A percentile compares a stretch with the other conserved stretches of the same genome.
These are phyloP conservation scores for Aspergillus oerlinghausenensis DNA, from an alignment of 2,329 filamentous ascomycete species.

Conservation along the genomic window DNA sequence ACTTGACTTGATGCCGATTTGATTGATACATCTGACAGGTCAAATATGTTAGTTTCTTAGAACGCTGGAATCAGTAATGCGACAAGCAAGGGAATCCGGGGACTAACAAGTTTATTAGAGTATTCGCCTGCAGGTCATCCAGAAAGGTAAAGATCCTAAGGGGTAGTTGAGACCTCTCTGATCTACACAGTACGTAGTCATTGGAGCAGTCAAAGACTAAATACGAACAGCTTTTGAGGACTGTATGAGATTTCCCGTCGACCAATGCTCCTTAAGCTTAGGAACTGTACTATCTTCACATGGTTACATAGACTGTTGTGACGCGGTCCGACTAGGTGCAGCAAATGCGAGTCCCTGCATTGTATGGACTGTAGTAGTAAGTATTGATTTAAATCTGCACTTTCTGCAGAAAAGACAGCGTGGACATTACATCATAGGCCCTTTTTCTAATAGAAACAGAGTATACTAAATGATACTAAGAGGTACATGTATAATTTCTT, in stretches of 20 bases:
- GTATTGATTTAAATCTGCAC: background rate
- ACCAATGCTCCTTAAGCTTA: background rate
- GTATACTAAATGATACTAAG: too few relatives aligned
- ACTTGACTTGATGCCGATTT: background rate
- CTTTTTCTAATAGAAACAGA: background rate
- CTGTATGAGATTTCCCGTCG: background rate
- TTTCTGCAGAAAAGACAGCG: background rate
- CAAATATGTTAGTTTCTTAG: background rate
- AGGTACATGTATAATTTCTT: background rate
- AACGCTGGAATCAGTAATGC: background rate
- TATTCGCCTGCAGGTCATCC: background rate
- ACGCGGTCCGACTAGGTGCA: background rate
- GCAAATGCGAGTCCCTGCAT: background rate
- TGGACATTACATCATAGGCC: background rate
- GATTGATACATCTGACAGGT: background rate
- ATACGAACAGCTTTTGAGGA: background rate
- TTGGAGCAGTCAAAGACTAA: background rate
- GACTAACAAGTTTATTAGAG: background rate
- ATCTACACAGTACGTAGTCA: background rate
- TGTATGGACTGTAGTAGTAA: background rate
- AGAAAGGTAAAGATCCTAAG: background rate
- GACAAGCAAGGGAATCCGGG: background rate
- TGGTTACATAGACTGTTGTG: background rate
- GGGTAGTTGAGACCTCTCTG: background rate
- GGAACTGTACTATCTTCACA: background rate